Evolutionary conservation across 768 basidiomycete genomes (phyloP), one percentile per base, ranked within the genome.

Genomic region (Mycena crocata): DNA sequence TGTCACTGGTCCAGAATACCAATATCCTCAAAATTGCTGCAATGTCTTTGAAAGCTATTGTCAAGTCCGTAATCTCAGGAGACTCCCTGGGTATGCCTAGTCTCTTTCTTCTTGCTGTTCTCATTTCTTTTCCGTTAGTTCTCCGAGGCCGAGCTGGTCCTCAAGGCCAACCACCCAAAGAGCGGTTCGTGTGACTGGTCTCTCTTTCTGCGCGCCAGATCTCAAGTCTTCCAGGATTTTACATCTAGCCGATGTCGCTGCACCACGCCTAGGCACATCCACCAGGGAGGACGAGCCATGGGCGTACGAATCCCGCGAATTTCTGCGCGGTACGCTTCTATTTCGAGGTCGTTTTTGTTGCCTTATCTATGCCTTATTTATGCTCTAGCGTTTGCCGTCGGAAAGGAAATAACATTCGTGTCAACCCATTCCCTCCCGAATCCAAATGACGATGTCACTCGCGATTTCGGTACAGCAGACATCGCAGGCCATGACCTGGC

Each of bases 271-370:
- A 76, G 97, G 97, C 13, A 92, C 89, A 23, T 83, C 90, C 14
- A 87, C 88, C 28, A 85, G 96, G 64, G 93, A 95, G 66, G 98
- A 99, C 76, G 98, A 98, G 94, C 89, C 91, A 8, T 95, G 92
- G 89, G 93, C 97, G 2, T 98, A 92, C 77, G 94, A 96, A 76
- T 89, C 95, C 50, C 92, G 98, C 70, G 98, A 98, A 80, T 98
- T 91, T 79, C 83, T 99, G 37, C 91, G 98, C 45, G 68, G 68
- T 70, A 24, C 26, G 54, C 42, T 55, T 31, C 13, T n/a, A 15
- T 30, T 17, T 19, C 45, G 14, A 5, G 34, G 15, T 30, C 12
- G n/a, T 19, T 24, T 2, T 51, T 23, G 24, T 17, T 23, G 26
- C 39, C 17, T 45, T 32, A 31, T 19, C 28, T 26, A 13, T 35